Conservation (phyloP, 192 early-diverging fungal genomes). For the Backusella tarrabulga region DNA sequence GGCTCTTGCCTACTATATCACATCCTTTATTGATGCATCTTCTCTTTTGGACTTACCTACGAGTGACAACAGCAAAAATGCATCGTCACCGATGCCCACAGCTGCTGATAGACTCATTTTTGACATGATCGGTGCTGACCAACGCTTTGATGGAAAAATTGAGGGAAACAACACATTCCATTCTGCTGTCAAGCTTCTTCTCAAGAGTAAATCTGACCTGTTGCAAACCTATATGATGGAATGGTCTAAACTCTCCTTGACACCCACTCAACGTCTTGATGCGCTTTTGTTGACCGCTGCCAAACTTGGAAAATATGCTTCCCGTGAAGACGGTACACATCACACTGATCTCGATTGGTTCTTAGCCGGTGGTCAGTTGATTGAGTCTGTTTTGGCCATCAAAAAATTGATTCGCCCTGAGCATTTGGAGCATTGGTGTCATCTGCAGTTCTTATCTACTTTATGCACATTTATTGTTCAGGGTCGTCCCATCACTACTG, state of each 20-base stretch:
- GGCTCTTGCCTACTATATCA: slow-evolving; percentile 15
- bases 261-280: neutral
- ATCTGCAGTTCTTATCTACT: slow-evolving; percentile 12
- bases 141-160: slow-evolving; percentile 22
- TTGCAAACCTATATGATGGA: slow-evolving; percentile 16
- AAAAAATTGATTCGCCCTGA: neutral
- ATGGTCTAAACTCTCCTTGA: neutral
- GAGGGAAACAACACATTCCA: slow-evolving; percentile 22
- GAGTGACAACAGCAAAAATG: neutral
- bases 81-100: neutral
- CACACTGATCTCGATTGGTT: slow-evolving; percentile 18
- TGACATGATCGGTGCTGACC: slow-evolving; percentile 15
- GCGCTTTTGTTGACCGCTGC: neutral
- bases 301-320: neutral
- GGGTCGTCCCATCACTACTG: slow-evolving; percentile 12
- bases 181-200: slow-evolving; percentile 11
- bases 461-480: slow-evolving; percentile 22
- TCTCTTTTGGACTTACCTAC: neutral
- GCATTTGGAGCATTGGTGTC: neutral
- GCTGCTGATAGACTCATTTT: neutral
- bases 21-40: slow-evolving; percentile 7
- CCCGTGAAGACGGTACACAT: neutral
- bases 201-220: slow-evolving; percentile 20
- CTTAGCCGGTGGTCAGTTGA: slow-evolving; percentile 17
- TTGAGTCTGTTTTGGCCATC: slow-evolving; percentile 19